phyloP scores from a whole-genome alignment of 2,329 filamentous ascomycete species.

The Aspergillus texensis region DNA sequence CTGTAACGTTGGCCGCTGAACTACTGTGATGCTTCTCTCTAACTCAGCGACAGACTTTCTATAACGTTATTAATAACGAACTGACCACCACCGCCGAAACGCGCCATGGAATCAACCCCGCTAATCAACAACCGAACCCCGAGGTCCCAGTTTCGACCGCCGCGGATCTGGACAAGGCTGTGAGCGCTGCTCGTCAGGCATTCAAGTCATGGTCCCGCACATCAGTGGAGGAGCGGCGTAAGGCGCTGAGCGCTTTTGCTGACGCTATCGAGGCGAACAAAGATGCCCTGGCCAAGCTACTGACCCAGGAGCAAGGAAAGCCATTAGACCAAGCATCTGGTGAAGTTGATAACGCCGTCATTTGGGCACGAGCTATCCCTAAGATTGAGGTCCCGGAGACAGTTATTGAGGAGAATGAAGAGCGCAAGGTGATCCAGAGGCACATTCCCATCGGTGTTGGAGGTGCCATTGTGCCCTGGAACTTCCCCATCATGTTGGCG shows the following conservation, averaged over 20 bases:
- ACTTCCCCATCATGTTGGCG: conserved; percentile 50
- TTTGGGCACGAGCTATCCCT: conserved; percentile 25
- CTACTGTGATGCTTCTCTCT: not conserved
- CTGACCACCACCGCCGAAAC: conserved; percentile 47
- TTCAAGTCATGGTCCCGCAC: conserved; percentile 51
- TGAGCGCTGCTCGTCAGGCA: conserved; percentile 51
- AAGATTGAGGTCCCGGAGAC: conserved; percentile 48
- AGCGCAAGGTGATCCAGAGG: conserved; percentile 35
- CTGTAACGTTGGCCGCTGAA: not conserved
- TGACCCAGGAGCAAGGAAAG: conserved; percentile 49
- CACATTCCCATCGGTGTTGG: conserved; percentile 45
- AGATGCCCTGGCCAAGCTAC: conserved; percentile 40
- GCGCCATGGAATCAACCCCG: conserved; percentile 55
- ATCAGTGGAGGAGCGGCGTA: conserved; percentile 35
- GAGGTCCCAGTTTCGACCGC: conserved; percentile 54
- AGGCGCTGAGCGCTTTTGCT: conserved; percentile 35
- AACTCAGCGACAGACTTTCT: conserved; percentile 40
- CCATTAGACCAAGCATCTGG: conserved; percentile 31
- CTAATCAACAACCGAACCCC: conserved; percentile 53
- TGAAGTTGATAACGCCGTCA: conserved; percentile 31
- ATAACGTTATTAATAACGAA: conserved; percentile 57
- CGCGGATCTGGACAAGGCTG: conserved; percentile 55
- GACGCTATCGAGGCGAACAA: conserved; percentile 38
- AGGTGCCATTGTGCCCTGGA: conserved; percentile 64
- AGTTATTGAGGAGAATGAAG: conserved; percentile 52